Conservation (phyloP, 257 asterid genomes). For the Striga asiatica region DNA sequence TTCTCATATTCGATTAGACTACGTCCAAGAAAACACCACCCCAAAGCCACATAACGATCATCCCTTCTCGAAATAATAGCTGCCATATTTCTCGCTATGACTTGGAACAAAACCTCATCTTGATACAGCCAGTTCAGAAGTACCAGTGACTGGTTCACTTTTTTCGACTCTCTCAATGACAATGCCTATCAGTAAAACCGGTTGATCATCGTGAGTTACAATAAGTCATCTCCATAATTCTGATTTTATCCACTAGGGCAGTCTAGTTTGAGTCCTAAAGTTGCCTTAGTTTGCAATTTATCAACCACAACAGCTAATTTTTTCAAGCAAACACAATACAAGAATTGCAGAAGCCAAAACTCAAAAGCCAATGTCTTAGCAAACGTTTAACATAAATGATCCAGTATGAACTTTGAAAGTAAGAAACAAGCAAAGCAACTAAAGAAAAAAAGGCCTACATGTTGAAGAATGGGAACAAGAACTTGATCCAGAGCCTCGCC, state of each 20-base stretch:
- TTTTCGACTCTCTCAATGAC: constrained; percentile 35
- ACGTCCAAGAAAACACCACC: constrained; percentile 84
- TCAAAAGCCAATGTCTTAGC: background rate
- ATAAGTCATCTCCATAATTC: background rate
- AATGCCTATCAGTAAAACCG: constrained; percentile 31
- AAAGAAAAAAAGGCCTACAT: constrained; percentile 25
- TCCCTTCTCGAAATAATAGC: constrained; percentile 46
- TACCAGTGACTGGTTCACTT: constrained; percentile 44
- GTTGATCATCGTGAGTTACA: background rate
- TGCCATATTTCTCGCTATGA: constrained; percentile 32
- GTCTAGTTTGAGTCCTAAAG: too few relatives aligned
- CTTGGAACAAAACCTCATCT: constrained; percentile 49
- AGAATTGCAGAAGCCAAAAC: background rate
- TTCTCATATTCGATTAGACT: constrained; percentile 49
- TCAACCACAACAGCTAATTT: background rate
- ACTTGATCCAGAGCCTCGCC: constrained; percentile 60
- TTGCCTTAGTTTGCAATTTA: background rate
- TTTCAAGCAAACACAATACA: background rate
- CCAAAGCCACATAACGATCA: constrained; percentile 66
- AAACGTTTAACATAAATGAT: background rate
- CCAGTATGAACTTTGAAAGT: too few relatives aligned
- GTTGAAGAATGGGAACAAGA: constrained; percentile 81
- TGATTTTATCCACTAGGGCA: too few relatives aligned
- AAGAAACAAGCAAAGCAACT: too few relatives aligned
- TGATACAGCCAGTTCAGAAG: constrained; percentile 85